A percentile compares a stretch with the other conserved stretches of the same genome.
Conservation (phyloP, 78 protist species). For the Dictyostelium citrinum region DNA sequence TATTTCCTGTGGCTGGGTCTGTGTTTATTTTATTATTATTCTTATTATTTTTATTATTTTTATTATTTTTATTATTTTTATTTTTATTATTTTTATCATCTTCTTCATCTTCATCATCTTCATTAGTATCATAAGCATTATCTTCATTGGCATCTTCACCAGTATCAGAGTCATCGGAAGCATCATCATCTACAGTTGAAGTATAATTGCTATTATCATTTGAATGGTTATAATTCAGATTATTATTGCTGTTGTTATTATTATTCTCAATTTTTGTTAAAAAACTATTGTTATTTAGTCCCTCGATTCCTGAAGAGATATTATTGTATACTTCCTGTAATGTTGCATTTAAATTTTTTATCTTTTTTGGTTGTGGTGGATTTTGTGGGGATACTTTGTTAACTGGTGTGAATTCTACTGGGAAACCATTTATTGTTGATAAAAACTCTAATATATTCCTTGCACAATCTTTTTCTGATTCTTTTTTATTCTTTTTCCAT, state of each 20-base stretch:
- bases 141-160: too few species aligned
- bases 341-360: too few species aligned
- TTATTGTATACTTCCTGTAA: too few species aligned
- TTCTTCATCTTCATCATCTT: too few species aligned
- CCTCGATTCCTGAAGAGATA: background rate
- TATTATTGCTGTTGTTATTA: background rate
- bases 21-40: background rate
- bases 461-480: conserved; percentile 16
- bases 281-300: background rate
- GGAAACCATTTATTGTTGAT: background rate
- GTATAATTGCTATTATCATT: too few species aligned
- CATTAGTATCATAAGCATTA: too few species aligned
- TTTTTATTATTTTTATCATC: too few species aligned
- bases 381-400: background rate
- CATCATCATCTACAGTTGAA: too few species aligned
- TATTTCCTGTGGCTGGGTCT: background rate
- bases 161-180: too few species aligned
- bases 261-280: background rate
- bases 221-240: too few species aligned
- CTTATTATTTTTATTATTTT: too few species aligned
- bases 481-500: conserved; percentile 14
- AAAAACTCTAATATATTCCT: background rate
- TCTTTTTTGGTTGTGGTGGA: background rate
- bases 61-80: too few species aligned
- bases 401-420: background rate